Evolutionary conservation across 208 protist genomes (phyloP).

Genomic region (Entamoeba histolytica): DNA sequence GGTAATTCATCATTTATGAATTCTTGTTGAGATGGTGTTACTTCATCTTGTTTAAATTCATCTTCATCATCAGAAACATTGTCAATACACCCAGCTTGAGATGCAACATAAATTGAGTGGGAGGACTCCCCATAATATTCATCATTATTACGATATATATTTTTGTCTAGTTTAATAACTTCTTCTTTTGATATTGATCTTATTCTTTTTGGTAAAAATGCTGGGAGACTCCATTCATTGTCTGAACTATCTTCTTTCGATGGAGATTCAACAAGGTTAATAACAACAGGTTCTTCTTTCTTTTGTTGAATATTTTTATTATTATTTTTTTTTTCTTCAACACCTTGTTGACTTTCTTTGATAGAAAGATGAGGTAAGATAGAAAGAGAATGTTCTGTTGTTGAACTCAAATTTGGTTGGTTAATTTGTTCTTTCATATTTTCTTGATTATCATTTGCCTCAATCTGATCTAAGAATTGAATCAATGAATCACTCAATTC

Average conservation of each 20-base stretch:
- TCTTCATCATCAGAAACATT: neutral
- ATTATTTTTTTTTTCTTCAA: too few relatives aligned
- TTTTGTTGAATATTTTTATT: too few relatives aligned
- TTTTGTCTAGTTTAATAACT: neutral
- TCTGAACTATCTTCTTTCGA: neutral
- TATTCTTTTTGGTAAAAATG: neutral
- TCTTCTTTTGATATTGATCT: neutral
- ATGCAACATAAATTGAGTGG: neutral
- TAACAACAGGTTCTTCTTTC: too few relatives aligned
- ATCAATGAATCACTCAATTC: neutral
- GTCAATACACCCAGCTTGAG: neutral
- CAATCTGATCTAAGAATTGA: neutral
- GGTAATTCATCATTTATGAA: neutral
- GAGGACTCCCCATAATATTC: neutral
- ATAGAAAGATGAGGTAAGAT: too few relatives aligned
- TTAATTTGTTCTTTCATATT: too few relatives aligned
- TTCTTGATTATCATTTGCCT: neutral
- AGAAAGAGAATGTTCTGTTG: too few relatives aligned
- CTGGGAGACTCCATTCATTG: neutral
- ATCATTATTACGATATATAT: neutral
- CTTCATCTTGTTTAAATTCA: neutral
- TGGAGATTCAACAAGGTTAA: too few relatives aligned
- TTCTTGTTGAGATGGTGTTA: neutral
- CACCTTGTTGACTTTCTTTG: too few relatives aligned
- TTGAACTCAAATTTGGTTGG: too few relatives aligned